Conservation (phyloP, 768 basidiomycete genomes). For the Pleurotus eryngii region DNA sequence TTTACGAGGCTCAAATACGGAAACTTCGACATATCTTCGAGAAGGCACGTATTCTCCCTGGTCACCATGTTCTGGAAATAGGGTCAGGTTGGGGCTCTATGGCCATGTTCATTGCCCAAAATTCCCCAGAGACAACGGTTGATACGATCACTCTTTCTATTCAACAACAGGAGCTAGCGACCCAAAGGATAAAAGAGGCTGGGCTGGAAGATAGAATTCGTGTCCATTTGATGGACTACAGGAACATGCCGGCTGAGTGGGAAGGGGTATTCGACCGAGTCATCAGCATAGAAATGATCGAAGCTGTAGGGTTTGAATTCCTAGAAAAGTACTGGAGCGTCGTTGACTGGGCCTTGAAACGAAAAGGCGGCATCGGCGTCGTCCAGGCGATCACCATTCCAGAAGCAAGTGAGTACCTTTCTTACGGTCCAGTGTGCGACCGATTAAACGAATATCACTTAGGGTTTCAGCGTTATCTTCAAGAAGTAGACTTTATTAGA, state of each 20-base stretch:
- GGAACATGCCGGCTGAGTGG: slow-evolving; percentile 63
- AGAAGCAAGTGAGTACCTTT: slow-evolving; percentile 51
- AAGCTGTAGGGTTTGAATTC: slow-evolving; percentile 68
- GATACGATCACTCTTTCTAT: slow-evolving; percentile 73
- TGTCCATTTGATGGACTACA: slow-evolving; percentile 77
- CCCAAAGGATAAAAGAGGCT: slow-evolving; percentile 47
- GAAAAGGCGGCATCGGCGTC: slow-evolving; percentile 55
- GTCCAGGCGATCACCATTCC: slow-evolving; percentile 78
- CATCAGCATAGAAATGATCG: slow-evolving; percentile 77
- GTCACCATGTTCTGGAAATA: slow-evolving; percentile 64
- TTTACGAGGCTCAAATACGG: slow-evolving; percentile 53
- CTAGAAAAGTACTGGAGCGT: slow-evolving; percentile 60
- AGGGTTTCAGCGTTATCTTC: slow-evolving; percentile 55
- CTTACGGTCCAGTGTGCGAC: slow-evolving; percentile 2
- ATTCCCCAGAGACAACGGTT: slow-evolving; percentile 52
- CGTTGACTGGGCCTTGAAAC: slow-evolving; percentile 67
- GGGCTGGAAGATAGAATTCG: slow-evolving; percentile 51
- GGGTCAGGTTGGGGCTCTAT: slow-evolving; percentile 81
- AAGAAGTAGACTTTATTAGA: slow-evolving; percentile 69
- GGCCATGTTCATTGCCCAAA: slow-evolving; percentile 57
- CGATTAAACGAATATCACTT: not conserved
- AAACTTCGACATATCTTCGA: slow-evolving; percentile 63
- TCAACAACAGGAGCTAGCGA: slow-evolving; percentile 60
- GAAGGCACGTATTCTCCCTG: slow-evolving; percentile 58
- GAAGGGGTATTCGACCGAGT: slow-evolving; percentile 62